Evolutionary conservation across 441 rosid species (phyloP), one percentile per base, ranked within the genome.

Genomic region (Pelargonium myrrhifolium): DNA sequence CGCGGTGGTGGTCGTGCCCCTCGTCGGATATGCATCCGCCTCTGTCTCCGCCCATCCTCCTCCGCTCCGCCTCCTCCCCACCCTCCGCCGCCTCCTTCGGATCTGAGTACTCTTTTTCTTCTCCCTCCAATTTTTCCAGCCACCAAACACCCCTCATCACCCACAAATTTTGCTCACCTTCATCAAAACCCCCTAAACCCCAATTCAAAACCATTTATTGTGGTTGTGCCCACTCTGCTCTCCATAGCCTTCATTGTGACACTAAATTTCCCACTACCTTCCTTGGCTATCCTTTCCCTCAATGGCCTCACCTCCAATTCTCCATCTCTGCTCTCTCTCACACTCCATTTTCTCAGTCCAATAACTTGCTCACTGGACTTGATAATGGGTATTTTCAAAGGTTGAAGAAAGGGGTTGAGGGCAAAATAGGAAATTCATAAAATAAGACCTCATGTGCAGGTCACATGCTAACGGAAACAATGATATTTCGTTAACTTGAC

Each of bases 271-370:
- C 81, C 94, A 61, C 64, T 77, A 4, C 87, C 93, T 62, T 79
- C 81, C 62, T 76, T 76, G 26, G 98, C 90, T 72, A 76, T 89
- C 66, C 93, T 92, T 77, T 84, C 86, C 74, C 83, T 80, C 68
- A 87, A 68, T 77, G 49, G 49, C 49, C 49, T 43, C 49, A 9
- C 14, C 49, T 86, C 95, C 60, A 53, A 53, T 64, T 77, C 28
- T 63, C 65, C 82, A 58, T 66, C 84, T 49, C 77, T 79, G 15
- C 78, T 79, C 65, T 76, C 84, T 47, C 85, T 77, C 75, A 76
- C 95, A 92, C 98, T 51, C 96, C 98, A 49, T 92, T 92, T 73
- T 82, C 96, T 65, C 86, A 89, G 75, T 88, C 96, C 82, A 92
- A 82, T 83, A 80, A 83, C 79, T 75, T 81, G 64, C 83, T 82